phyloP scores from a whole-genome alignment of 345 rosid genomes.

The Alliaria petiolata region DNA sequence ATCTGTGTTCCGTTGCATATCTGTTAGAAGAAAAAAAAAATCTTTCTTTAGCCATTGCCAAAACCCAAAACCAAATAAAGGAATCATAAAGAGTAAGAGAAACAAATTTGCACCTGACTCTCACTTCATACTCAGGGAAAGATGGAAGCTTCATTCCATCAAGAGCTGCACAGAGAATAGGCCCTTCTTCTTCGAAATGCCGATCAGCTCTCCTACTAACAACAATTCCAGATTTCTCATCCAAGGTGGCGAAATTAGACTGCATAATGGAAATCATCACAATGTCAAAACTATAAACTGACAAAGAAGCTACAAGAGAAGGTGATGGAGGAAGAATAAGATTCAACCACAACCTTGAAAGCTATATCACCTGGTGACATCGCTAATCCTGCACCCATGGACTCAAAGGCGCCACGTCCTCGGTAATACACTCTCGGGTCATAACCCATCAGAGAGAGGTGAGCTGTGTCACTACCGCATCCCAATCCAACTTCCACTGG shows the following conservation, averaged over 20 bases:
- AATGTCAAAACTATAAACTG: not conserved
- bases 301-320: not conserved
- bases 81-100: too few species aligned
- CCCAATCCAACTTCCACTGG: constrained; percentile 99
- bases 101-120: constrained; percentile 62
- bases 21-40: constrained; percentile 29
- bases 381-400: constrained; percentile 97
- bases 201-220: constrained; percentile 91
- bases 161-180: constrained; percentile 84
- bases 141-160: constrained; percentile 88
- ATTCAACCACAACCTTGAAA: constrained; percentile 33
- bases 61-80: not conserved
- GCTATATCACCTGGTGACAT: constrained; percentile 99
- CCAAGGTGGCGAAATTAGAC: constrained; percentile 97
- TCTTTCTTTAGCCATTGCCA: not conserved
- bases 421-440: constrained; percentile 85
- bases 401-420: constrained; percentile 96
- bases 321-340: not conserved
- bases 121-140: constrained; percentile 84
- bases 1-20: constrained; percentile 97
- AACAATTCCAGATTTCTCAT: constrained; percentile 80
- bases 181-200: constrained; percentile 97
- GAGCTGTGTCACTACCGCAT: constrained; percentile 99
- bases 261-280: constrained; percentile 15
- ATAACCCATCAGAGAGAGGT: constrained; percentile 88